Percentiles rank a stretch among this genome's conserved stretches.
Evolutionary conservation across 2,329 filamentous ascomycete species (phyloP).

Genomic region (Colletotrichum sp.): DNA sequence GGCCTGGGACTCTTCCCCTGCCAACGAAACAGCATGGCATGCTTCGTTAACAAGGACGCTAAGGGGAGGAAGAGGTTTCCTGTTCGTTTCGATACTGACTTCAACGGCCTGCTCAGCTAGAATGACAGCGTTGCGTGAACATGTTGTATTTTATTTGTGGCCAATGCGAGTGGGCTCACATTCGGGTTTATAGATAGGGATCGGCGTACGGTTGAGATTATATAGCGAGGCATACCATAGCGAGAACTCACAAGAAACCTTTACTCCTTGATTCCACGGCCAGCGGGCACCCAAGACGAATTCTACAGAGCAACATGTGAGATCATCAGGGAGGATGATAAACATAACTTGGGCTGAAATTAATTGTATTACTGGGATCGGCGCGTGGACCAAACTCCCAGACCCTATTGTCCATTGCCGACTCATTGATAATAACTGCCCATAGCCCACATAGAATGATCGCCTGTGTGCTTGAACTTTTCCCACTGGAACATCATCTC

Average conservation of each 20-base stretch:
- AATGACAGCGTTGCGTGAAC: neutral
- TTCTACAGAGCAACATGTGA: fast-evolving
- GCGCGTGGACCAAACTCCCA: fast-evolving
- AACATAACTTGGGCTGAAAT: neutral
- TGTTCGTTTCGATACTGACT: neutral
- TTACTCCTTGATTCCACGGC: neutral
- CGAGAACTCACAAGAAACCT: neutral
- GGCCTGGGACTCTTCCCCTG: conserved; percentile 1
- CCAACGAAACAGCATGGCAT: neutral
- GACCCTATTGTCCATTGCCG: fast-evolving
- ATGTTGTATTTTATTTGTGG: neutral
- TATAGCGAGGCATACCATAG: neutral
- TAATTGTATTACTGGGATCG: fast-evolving
- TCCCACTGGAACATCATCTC: neutral
- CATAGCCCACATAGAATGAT: neutral
- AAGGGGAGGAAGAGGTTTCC: conserved; percentile 12
- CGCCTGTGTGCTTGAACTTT: neutral
- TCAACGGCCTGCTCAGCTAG: neutral
- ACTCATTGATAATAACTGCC: neutral
- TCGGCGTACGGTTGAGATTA: fast-evolving
- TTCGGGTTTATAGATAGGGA: fast-evolving
- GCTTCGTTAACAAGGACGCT: conserved; percentile 1
- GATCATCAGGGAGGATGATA: neutral
- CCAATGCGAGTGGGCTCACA: neutral
- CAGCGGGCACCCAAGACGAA: fast-evolving